These are phyloP conservation scores for Quercus alba DNA, from an alignment of 306 rosid genomes.

Conservation along the genomic window DNA sequence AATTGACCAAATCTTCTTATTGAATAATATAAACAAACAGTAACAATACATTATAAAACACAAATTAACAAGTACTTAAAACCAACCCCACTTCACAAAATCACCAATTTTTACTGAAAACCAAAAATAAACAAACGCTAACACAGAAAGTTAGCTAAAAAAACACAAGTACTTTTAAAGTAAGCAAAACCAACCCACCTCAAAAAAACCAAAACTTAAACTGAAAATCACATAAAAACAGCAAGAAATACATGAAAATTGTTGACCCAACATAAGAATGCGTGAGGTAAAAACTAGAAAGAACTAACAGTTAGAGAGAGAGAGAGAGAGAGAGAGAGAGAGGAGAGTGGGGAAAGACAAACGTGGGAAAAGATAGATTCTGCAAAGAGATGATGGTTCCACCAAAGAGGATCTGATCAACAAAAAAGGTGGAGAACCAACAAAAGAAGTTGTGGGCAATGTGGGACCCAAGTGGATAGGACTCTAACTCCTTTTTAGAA, in stretches of 20 bases:
- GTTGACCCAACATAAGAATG: neutral
- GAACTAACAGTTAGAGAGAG: neutral
- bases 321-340: neutral
- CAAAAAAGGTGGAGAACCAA: conserved; percentile 7
- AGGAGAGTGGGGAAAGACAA: conserved; percentile 11
- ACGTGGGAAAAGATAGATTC: conserved; percentile 23
- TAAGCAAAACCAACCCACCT: neutral
- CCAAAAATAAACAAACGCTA: neutral
- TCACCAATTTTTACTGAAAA: conserved; percentile 1
- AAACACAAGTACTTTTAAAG: neutral
- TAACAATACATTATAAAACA: neutral
- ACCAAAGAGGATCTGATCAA: conserved; percentile 21
- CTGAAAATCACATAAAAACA: neutral
- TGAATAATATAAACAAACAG: conserved; percentile 14
- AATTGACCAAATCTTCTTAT: conserved; percentile 29
- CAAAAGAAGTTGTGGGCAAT: conserved; percentile 16
- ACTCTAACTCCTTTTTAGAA: neutral
- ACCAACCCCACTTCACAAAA: conserved; percentile 31
- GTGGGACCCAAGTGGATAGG: conserved; percentile 27
- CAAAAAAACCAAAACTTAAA: neutral
- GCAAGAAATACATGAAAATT: neutral
- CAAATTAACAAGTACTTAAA: conserved; percentile 13
- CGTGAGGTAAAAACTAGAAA: neutral
- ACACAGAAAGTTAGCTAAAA: neutral
- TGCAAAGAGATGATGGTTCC: conserved; percentile 24